Base-by-base conservation (phyloP, 2,329 filamentous ascomycete species). In the Phymatotrichopsis omnivora region DNA sequence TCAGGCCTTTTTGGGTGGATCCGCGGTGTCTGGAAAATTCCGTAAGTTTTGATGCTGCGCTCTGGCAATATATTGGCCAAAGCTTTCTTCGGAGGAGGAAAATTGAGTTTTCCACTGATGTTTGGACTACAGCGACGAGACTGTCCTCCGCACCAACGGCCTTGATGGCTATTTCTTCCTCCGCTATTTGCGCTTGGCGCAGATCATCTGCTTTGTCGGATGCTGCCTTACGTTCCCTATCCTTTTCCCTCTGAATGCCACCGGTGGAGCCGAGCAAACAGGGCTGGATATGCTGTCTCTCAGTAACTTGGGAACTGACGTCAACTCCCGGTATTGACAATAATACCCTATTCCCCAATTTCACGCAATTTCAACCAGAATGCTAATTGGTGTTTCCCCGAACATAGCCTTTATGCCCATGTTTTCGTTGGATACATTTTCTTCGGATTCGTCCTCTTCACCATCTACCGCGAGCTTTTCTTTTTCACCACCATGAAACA, bases 401-500 rank as follows among this genome's bases (percentile, higher is more conserved):
- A 73, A 46, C 74, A 74, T 56, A 77, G 77, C 54, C 80, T 84
- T 62, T 95, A 82, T 62, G 89, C 86, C 0, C 85, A 94, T 62
- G 75, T 75, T n/a, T 73, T 84, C 41, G 69, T 86, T 42, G 78
- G 80, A 1, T 94, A 85, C 76, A 64, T 87, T 38, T 96, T 85
- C 65, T 86, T 82, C 63, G 76, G 75, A 34, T 96, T 96, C 61
- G 72, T 96, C 54, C 80, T 96, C 63, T 91, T 84, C 65, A 80
- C 85, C 60, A 76, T 96, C 52, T 82, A 86, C 45, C 76, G 89
- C 47, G 89, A 96, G 64, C 80, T 77, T 61, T 82, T 96, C 57
- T 94, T 80, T 72, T 93, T 85, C 65, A 82, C 95, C 68, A 93
- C 93, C 60, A 67, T 96, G 40, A 82, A 87, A 53, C 89, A 96